Evolutionary conservation across 75 land plant genomes (phyloP).

Genomic region (Picea sitchensis): DNA sequence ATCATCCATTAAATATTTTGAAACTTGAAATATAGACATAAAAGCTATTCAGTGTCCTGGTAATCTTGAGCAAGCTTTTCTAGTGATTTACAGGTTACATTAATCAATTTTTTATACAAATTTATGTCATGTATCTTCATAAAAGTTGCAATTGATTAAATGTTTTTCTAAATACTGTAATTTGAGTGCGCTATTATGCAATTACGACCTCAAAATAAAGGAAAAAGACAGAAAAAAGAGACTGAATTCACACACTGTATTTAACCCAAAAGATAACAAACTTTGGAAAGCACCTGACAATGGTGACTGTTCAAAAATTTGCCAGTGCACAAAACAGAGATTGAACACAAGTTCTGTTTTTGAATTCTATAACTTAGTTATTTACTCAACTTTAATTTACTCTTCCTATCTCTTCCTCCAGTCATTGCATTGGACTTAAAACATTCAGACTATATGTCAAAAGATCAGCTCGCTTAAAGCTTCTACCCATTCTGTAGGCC

Average conservation of each 20-base stretch:
- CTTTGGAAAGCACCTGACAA: neutral
- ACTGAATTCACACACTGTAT: neutral
- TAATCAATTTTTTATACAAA: neutral
- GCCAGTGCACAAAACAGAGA: neutral
- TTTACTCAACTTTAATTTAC: neutral
- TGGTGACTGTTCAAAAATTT: neutral
- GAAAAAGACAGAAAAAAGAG: neutral
- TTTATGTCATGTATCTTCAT: neutral
- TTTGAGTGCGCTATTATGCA: neutral
- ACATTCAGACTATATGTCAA: too few species aligned
- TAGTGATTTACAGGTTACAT: neutral
- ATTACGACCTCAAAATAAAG: neutral
- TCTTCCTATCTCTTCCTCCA: neutral
- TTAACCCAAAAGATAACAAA: neutral
- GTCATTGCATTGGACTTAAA: too few species aligned
- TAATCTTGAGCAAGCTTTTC: neutral
- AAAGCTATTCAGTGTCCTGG: neutral
- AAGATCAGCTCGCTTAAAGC: neutral
- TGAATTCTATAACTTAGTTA: too few species aligned
- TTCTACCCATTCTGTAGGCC: neutral
- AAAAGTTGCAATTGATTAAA: neutral
- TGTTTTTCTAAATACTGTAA: neutral
- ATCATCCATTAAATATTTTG: neutral
- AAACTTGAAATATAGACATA: constrained; percentile 4
- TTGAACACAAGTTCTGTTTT: neutral